These are phyloP conservation scores for Russula earlei DNA, from an alignment of 768 basidiomycete species.

Conservation along the genomic window DNA sequence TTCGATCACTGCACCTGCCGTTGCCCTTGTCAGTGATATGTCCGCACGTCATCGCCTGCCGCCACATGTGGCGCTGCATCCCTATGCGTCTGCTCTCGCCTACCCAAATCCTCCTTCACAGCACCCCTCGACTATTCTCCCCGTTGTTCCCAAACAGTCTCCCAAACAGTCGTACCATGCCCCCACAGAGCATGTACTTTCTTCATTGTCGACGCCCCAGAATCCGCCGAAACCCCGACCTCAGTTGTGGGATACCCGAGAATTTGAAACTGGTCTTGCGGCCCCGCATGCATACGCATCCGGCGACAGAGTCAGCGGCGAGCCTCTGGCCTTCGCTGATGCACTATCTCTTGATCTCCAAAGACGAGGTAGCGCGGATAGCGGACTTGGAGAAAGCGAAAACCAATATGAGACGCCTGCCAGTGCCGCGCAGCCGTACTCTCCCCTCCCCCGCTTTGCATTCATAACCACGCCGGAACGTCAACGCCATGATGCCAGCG, in stretches of 20 bases:
- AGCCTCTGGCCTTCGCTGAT: conserved; percentile 48
- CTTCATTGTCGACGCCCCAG: background rate
- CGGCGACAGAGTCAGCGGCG: conserved; percentile 1
- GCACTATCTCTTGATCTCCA: conserved; percentile 43
- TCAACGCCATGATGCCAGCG: background rate
- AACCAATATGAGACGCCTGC: conserved; percentile 20
- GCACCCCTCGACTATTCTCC: background rate
- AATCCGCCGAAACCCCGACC: background rate
- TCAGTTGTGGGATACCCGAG: background rate
- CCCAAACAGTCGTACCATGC: background rate
- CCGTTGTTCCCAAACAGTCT: background rate
- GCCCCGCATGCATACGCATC: conserved; percentile 14
- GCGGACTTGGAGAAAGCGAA: conserved; percentile 42
- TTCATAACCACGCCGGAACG: background rate
- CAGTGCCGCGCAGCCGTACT: background rate
- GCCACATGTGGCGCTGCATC: conserved; percentile 21
- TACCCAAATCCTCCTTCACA: background rate
- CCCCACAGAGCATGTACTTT: background rate
- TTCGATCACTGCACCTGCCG: conserved; percentile 14
- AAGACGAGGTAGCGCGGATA: conserved; percentile 29
- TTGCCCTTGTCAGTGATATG: conserved; percentile 23
- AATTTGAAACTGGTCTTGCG: background rate
- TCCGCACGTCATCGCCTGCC: conserved; percentile 31
- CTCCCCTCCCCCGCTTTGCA: conserved; percentile 11
- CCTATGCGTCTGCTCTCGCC: conserved; percentile 11